Percentiles rank a stretch among this genome's conserved stretches.
phyloP scores from a whole-genome alignment of 805 yeast species.

The Zygoascus flipseniorum region DNA sequence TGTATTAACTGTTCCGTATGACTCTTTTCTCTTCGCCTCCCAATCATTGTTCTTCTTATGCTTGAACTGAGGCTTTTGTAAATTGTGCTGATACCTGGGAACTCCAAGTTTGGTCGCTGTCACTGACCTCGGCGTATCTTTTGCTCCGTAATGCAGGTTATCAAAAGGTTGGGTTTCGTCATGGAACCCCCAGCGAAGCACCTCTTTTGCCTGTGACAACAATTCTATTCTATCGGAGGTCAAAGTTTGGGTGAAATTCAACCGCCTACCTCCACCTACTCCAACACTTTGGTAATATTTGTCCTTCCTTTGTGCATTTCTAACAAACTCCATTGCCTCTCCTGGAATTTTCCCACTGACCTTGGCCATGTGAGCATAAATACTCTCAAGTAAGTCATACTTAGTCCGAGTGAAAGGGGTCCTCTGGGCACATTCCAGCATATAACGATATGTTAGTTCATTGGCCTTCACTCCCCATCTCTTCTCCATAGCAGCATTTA shows the following conservation, averaged over 20 bases:
- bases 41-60: background rate
- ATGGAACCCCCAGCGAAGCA: background rate
- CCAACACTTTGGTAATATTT: background rate
- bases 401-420: constrained; percentile 5
- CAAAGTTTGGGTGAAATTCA: background rate
- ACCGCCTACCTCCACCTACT: background rate
- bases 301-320: background rate
- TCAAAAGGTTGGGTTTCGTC: background rate
- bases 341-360: background rate
- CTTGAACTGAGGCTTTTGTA: constrained; percentile 1
- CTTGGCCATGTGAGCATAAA: constrained; percentile 3
- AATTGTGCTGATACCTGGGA: constrained; percentile 2
- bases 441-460: constrained; percentile 5
- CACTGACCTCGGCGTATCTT: background rate
- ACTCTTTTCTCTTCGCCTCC: background rate
- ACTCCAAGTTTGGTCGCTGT: background rate
- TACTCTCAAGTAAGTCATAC: background rate
- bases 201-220: background rate
- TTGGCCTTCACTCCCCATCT: constrained; percentile 10
- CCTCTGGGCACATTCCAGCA: constrained; percentile 11
- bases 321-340: background rate
- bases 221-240: background rate
- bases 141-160: background rate
- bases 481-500: constrained; percentile 7
- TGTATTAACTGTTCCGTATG: background rate